Base-by-base conservation (phyloP, 257 asterid genomes). In the Petunia secreta region DNA sequence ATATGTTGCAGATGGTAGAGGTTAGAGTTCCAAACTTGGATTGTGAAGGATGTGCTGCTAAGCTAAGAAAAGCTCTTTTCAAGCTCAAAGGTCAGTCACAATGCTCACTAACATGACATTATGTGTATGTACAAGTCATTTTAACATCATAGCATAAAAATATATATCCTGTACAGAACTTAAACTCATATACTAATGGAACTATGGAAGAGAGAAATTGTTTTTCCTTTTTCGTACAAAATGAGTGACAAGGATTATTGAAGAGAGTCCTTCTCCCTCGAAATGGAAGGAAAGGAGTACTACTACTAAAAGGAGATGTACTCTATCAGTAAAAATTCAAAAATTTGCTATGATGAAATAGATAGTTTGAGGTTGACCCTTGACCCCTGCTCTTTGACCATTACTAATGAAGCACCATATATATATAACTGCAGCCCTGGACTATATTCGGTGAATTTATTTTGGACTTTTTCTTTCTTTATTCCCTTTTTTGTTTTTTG, bases 1-100 rank as follows among this genome's bases (percentile, higher is more conserved):
- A 25, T 50, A 63, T 44, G 68, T 59, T 53, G 83, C 60, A 91
- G 93, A 89, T 88, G 93, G 89, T 92, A 69, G 97, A 91, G 73
- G 88, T 92, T 40, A 88, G 96, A 85, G 97, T 92, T 84, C 97
- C 97, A 16, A 92, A 92, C 82, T 83, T 92, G 90, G 97, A 92
- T 57, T 92, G 97, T 63, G 93, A 91, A 63, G 97, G 97, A 46
- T 92, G 97, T 80, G 97, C 96, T 57, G 2, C 82, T 3, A 92
- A 92, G 90, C 85, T 90, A 13, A 88, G 91, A 53, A 91, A 83
- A 86, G 91, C 97, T 55, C 75, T 91, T 3, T 84, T 86, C 86
- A 92, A 92, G 83, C 94, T 92, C 84, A 90, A 92, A 91, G 97
- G 97, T 91, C 37, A 65, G 79, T 48, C 4, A 34, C 55, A 25